Evolutionary conservation across 2,329 filamentous ascomycete species (phyloP).

Genomic region (Nothopassalora personata): DNA sequence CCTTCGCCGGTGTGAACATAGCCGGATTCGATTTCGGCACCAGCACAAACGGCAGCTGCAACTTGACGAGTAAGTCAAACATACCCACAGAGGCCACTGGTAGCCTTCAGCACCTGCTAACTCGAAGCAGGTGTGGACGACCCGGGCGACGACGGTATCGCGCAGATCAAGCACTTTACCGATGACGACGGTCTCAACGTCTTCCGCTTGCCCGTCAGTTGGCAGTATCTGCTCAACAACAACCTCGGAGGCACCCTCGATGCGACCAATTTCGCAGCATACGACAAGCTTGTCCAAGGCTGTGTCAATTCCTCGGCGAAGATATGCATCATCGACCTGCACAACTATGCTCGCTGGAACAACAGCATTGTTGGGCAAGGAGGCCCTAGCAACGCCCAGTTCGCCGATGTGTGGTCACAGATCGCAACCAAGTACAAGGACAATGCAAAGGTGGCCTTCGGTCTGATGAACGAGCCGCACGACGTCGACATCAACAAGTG

Average conservation of each 20-base stretch:
- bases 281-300: constrained; percentile 28
- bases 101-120: background rate
- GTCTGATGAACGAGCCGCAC: constrained; percentile 62
- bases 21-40: constrained; percentile 32
- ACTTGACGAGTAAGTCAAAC: background rate
- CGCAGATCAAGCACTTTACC: constrained; percentile 55
- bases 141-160: constrained; percentile 29
- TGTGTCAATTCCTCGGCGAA: constrained; percentile 34
- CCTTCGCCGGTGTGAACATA: constrained; percentile 31
- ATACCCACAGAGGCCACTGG: background rate
- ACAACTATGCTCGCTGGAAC: constrained; percentile 43
- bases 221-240: constrained; percentile 26
- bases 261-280: constrained; percentile 23
- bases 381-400: constrained; percentile 55
- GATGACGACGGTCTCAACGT: constrained; percentile 52
- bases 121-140: constrained; percentile 23
- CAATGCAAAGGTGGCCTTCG: constrained; percentile 54
- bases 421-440: constrained; percentile 53
- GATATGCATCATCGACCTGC: constrained; percentile 30
- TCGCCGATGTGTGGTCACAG: constrained; percentile 54
- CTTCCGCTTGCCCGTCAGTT: constrained; percentile 50
- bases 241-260: constrained; percentile 27
- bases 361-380: constrained; percentile 60
- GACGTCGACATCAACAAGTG: constrained; percentile 49
- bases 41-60: constrained; percentile 9